phyloP scores from a whole-genome alignment of 768 basidiomycete species.

The Tricholoma matsutake region DNA sequence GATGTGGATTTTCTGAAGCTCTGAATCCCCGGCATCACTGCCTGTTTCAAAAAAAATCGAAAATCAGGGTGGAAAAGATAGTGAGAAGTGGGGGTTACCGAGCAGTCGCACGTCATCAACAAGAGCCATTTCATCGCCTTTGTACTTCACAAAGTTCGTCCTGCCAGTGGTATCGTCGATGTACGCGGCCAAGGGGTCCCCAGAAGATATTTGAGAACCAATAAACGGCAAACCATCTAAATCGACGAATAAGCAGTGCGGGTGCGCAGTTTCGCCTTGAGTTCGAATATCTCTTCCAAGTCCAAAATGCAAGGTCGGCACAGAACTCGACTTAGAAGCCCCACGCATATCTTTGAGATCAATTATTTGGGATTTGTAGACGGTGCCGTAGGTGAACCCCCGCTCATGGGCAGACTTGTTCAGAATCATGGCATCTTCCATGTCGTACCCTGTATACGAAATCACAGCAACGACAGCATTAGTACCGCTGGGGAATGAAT shows the following conservation, averaged over 20 bases:
- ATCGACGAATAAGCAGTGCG: slow-evolving; percentile 56
- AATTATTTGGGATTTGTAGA: slow-evolving; percentile 92
- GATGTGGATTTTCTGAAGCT: slow-evolving; percentile 90
- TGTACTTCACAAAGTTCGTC: slow-evolving; percentile 90
- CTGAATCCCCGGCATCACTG: slow-evolving; percentile 81
- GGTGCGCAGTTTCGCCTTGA: slow-evolving; percentile 42
- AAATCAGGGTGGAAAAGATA: neutral
- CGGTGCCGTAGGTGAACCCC: slow-evolving; percentile 93
- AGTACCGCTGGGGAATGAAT: slow-evolving; percentile 96
- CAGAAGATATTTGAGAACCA: slow-evolving; percentile 64
- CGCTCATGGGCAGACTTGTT: slow-evolving; percentile 99
- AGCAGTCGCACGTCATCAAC: slow-evolving; percentile 90
- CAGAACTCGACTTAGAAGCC: slow-evolving; percentile 49
- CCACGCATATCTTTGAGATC: slow-evolving; percentile 83
- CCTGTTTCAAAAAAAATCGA: slow-evolving; percentile 40
- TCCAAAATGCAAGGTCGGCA: slow-evolving; percentile 87
- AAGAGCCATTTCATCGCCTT: slow-evolving; percentile 89
- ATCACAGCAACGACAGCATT: slow-evolving; percentile 99
- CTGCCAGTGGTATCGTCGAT: slow-evolving; percentile 79
- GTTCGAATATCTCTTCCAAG: slow-evolving; percentile 70
- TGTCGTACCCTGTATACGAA: slow-evolving; percentile 99
- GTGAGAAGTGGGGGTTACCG: slow-evolving; percentile 44
- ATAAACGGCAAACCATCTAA: slow-evolving; percentile 81
- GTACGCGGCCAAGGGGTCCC: slow-evolving; percentile 84
- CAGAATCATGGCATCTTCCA: slow-evolving; percentile 99